phyloP scores from a whole-genome alignment of 257 asterid genomes.

The Pogostemon cablin region DNA sequence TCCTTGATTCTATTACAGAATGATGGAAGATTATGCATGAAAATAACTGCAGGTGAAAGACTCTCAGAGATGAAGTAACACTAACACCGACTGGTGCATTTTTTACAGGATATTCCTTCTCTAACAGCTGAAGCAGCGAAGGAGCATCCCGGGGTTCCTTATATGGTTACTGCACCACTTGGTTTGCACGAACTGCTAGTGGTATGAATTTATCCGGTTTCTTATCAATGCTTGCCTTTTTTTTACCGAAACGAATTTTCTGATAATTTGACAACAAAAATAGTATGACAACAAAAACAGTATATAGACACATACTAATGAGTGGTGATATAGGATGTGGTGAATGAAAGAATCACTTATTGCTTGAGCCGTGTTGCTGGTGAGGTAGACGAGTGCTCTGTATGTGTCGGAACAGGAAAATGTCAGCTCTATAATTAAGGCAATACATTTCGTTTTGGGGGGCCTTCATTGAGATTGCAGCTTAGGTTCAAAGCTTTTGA shows the following conservation, averaged over 20 bases:
- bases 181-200: slow-evolving; percentile 83
- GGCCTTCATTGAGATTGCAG: slow-evolving; percentile 1
- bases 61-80: background rate
- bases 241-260: background rate
- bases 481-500: slow-evolving; percentile 2
- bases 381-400: slow-evolving; percentile 80
- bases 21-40: background rate
- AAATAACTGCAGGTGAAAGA: background rate
- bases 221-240: background rate
- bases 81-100: slow-evolving; percentile 17
- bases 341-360: slow-evolving; percentile 78
- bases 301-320: background rate
- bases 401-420: slow-evolving; percentile 91
- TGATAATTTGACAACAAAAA: background rate
- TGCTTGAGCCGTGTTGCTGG: slow-evolving; percentile 92
- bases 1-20: background rate
- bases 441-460: background rate
- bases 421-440: slow-evolving; percentile 56
- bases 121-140: slow-evolving; percentile 94
- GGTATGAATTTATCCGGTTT: slow-evolving; percentile 47
- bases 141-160: slow-evolving; percentile 86
- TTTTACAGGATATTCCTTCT: slow-evolving; percentile 80
- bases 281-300: background rate
- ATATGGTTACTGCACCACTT: slow-evolving; percentile 77
- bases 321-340: slow-evolving; percentile 68